These are phyloP conservation scores for Diaporthe citri DNA, from an alignment of 2,329 filamentous ascomycete species.

Conservation along the genomic window DNA sequence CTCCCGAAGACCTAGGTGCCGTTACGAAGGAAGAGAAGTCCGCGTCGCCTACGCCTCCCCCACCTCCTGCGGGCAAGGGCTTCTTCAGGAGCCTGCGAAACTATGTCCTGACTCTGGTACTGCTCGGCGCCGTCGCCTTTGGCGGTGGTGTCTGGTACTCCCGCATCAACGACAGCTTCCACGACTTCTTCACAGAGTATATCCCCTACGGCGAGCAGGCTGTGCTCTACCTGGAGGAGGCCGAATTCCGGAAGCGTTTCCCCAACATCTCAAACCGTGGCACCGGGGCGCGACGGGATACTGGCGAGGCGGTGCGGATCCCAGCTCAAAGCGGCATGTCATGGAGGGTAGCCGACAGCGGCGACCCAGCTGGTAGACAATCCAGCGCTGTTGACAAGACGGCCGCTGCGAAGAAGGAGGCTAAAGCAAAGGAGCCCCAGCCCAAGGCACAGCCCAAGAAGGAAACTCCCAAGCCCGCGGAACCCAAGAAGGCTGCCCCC, in stretches of 20 bases:
- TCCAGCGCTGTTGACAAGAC: slow-evolving; percentile 65
- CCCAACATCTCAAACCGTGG: slow-evolving; percentile 60
- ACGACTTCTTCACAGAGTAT: slow-evolving; percentile 98
- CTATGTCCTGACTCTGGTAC: slow-evolving; percentile 80
- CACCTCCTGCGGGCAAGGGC: slow-evolving; percentile 65
- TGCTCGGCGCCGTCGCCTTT: slow-evolving; percentile 84
- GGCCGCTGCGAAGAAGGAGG: slow-evolving; percentile 49
- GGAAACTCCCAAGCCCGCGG: slow-evolving; percentile 46
- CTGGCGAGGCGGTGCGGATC: slow-evolving; percentile 82
- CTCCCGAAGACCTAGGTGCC: slow-evolving; percentile 46
- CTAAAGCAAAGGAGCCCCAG: slow-evolving; percentile 46
- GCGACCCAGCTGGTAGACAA: slow-evolving; percentile 69
- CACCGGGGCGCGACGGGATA: slow-evolving; percentile 66
- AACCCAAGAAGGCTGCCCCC: slow-evolving; percentile 44
- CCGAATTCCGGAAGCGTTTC: slow-evolving; percentile 91
- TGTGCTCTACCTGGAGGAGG: slow-evolving; percentile 95
- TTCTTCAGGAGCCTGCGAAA: slow-evolving; percentile 80
- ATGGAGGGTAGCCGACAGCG: slow-evolving; percentile 78
- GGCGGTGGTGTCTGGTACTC: slow-evolving; percentile 93
- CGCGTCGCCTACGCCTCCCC: slow-evolving; percentile 53
- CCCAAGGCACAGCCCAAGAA: slow-evolving; percentile 43
- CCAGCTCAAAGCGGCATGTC: slow-evolving; percentile 87
- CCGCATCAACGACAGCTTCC: slow-evolving; percentile 95
- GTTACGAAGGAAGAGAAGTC: slow-evolving; percentile 37
- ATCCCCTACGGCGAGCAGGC: slow-evolving; percentile 94